Percentiles rank a stretch among this genome's conserved stretches.
Evolutionary conservation across 805 yeast species (phyloP).

Genomic region (Yarrowia sp.): DNA sequence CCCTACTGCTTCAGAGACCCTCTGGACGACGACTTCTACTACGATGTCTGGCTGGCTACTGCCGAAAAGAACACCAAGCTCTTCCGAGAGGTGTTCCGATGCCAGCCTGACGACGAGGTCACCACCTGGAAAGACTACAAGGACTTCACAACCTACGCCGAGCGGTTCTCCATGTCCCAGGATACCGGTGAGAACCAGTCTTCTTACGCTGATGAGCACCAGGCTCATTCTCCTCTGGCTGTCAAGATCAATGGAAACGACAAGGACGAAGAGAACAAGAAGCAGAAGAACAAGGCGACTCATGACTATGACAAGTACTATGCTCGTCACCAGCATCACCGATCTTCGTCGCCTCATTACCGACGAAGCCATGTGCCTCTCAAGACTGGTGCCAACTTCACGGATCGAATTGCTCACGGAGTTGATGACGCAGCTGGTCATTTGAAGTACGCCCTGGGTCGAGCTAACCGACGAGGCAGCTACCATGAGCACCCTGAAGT

Average conservation of each 20-base stretch:
- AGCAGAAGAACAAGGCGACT: background rate
- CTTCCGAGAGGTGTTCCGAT: slow-evolving; percentile 80
- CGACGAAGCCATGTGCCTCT: slow-evolving; percentile 7
- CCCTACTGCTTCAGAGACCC: slow-evolving; percentile 92
- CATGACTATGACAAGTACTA: slow-evolving; percentile 23
- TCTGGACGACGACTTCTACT: slow-evolving; percentile 70
- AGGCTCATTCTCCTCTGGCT: slow-evolving; percentile 20
- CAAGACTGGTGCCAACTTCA: slow-evolving; percentile 14
- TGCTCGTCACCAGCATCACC: slow-evolving; percentile 14
- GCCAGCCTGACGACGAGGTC: slow-evolving; percentile 94
- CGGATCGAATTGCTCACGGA: slow-evolving; percentile 13
- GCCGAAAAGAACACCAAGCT: slow-evolving; percentile 81
- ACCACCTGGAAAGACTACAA: slow-evolving; percentile 86
- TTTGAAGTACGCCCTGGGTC: slow-evolving; percentile 13
- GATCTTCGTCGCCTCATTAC: slow-evolving; percentile 10
- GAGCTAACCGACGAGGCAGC: slow-evolving; percentile 13
- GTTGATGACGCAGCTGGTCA: slow-evolving; percentile 22
- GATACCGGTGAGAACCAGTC: slow-evolving; percentile 39
- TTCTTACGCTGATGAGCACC: slow-evolving; percentile 4
- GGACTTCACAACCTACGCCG: slow-evolving; percentile 47
- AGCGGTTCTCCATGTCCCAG: slow-evolving; percentile 36
- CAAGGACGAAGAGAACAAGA: background rate
- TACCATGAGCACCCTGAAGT: background rate
- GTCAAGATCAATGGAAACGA: background rate
- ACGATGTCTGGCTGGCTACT: slow-evolving; percentile 77